Evolutionary conservation across 371 early-diverging fungal genomes (phyloP).

Genomic region (Lichtheimia corymbifera): DNA sequence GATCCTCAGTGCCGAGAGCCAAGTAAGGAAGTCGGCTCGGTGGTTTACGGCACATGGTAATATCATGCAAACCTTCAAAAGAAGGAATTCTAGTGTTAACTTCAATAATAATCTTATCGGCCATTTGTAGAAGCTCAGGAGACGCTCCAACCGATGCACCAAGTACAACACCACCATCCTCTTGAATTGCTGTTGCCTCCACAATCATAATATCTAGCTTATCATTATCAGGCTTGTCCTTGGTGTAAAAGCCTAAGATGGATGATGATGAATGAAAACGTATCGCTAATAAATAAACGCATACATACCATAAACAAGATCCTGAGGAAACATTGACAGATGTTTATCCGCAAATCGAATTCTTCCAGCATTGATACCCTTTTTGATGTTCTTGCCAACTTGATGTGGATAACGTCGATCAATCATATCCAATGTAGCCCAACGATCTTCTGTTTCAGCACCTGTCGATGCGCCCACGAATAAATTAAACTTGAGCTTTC

Average conservation of each 20-base stretch:
- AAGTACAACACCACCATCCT: slow-evolving; percentile 54
- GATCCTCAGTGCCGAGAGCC: slow-evolving; percentile 48
- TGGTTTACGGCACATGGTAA: slow-evolving; percentile 37
- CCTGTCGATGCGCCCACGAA: slow-evolving; percentile 58
- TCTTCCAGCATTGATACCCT: slow-evolving; percentile 52
- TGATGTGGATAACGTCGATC: slow-evolving; percentile 59
- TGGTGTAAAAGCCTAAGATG: slow-evolving; percentile 40
- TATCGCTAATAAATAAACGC: too few species aligned
- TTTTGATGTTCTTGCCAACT: slow-evolving; percentile 53
- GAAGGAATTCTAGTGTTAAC: slow-evolving; percentile 55
- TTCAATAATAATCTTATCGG: slow-evolving; percentile 53
- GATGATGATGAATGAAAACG: too few species aligned
- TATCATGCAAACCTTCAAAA: slow-evolving; percentile 57
- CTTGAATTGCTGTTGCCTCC: slow-evolving; percentile 57
- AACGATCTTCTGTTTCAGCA: slow-evolving; percentile 53
- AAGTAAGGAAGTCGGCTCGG: slow-evolving; percentile 52
- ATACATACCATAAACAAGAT: slow-evolving; percentile 45
- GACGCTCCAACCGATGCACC: slow-evolving; percentile 58
- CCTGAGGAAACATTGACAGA: slow-evolving; percentile 58
- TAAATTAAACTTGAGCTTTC: slow-evolving; percentile 53
- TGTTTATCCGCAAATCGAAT: slow-evolving; percentile 60
- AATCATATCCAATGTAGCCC: slow-evolving; percentile 52
- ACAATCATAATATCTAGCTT: slow-evolving; percentile 53
- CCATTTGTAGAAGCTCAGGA: slow-evolving; percentile 54
- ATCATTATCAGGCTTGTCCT: slow-evolving; percentile 46